These are phyloP conservation scores for Acacia crassicarpa DNA, from an alignment of 306 rosid genomes.

Conservation along the genomic window DNA sequence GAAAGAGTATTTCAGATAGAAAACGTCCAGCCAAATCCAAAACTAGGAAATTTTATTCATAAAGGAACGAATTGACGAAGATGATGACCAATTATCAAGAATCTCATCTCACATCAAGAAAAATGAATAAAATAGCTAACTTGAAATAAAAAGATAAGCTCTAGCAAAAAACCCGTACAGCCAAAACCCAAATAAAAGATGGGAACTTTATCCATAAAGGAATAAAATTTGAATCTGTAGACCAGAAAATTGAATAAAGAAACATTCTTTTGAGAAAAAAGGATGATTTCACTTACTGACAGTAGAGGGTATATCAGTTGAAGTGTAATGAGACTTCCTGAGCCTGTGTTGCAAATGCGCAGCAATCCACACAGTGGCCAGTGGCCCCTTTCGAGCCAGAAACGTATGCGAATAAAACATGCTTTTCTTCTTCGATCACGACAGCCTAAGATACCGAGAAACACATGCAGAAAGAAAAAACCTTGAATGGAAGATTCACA, in stretches of 20 bases:
- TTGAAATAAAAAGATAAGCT: not conserved
- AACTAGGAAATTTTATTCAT: not conserved
- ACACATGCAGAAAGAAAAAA: not conserved
- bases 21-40: not conserved
- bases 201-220: not conserved
- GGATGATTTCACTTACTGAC: constrained; percentile 48
- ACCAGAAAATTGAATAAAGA: not conserved
- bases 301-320: constrained; percentile 68
- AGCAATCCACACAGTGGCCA: constrained; percentile 90
- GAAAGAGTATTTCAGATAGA: not conserved
- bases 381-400: constrained; percentile 84
- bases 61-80: not conserved
- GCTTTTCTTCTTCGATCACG: not conserved
- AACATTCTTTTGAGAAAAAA: not conserved
- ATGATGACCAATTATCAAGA: not conserved
- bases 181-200: constrained; percentile 13
- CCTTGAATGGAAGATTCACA: not conserved
- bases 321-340: constrained; percentile 71
- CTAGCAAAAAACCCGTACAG: not conserved
- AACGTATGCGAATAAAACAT: constrained; percentile 90
- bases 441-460: not conserved
- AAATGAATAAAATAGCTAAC: not conserved
- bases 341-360: constrained; percentile 91
- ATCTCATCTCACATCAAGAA: not conserved
- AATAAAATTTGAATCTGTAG: not conserved